Percentiles rank a stretch among this genome's conserved stretches.
phyloP scores from a whole-genome alignment of 2,329 filamentous ascomycete species.

The Dothideomycetidae sp. region DNA sequence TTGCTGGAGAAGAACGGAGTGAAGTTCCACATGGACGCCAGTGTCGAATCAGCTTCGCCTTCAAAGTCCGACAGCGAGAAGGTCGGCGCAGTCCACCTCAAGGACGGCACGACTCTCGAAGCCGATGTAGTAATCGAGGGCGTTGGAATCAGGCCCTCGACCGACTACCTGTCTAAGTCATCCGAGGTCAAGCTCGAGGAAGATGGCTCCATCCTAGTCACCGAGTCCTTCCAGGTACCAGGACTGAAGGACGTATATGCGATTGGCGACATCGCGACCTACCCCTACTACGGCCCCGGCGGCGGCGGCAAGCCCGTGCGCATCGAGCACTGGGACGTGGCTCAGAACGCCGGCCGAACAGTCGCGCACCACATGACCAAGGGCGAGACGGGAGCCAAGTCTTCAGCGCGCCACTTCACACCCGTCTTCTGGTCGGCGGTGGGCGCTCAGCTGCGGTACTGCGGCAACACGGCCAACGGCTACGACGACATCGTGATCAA shows the following conservation, averaged over 20 bases:
- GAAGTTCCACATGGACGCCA: constrained; percentile 70
- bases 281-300: constrained; percentile 83
- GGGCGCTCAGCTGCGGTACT: constrained; percentile 80
- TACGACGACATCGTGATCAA: constrained; percentile 77
- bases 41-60: constrained; percentile 69
- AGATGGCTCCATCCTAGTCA: constrained; percentile 73
- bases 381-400: constrained; percentile 37
- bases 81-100: constrained; percentile 68
- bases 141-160: constrained; percentile 76
- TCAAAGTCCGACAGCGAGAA: constrained; percentile 51
- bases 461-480: constrained; percentile 68
- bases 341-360: constrained; percentile 75
- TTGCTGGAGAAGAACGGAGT: constrained; percentile 73
- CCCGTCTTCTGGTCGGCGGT: constrained; percentile 96
- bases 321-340: constrained; percentile 98
- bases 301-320: constrained; percentile 58
- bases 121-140: constrained; percentile 87
- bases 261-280: constrained; percentile 88
- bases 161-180: constrained; percentile 66
- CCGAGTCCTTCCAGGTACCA: constrained; percentile 63
- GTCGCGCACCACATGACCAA: constrained; percentile 66
- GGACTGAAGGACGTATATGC: constrained; percentile 77
- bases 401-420: constrained; percentile 51
- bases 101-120: constrained; percentile 70
- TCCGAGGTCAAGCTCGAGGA: constrained; percentile 56